phyloP scores from a whole-genome alignment of 352 stramenopile genomes.

The Phytopythium montanum region DNA sequence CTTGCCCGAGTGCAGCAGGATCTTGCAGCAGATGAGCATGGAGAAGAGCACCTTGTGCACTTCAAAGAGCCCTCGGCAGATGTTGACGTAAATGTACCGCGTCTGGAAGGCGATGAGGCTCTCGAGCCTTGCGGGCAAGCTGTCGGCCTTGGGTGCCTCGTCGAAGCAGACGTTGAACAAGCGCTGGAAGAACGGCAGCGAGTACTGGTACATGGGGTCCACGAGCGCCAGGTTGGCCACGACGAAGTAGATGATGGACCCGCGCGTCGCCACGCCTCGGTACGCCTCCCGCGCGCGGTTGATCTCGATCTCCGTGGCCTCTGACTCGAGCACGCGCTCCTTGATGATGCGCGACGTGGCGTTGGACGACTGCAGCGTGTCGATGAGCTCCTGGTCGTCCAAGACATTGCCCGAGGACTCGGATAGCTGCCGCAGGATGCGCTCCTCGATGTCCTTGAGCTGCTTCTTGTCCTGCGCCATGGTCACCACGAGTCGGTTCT shows the following conservation, averaged over 20 bases:
- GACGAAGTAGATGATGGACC: conserved; percentile 95
- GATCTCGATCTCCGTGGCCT: conserved; percentile 90
- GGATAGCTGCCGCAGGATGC: conserved; percentile 90
- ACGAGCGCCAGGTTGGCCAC: conserved; percentile 90
- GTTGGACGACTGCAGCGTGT: conserved; percentile 86
- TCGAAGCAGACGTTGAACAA: conserved; percentile 93
- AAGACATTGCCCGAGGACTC: conserved; percentile 92
- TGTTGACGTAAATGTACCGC: conserved; percentile 92
- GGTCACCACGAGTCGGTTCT: conserved; percentile 89
- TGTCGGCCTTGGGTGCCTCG: conserved; percentile 52
- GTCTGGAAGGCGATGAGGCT: conserved; percentile 91
- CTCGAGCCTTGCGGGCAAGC: conserved; percentile 54
- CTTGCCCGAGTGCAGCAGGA: conserved; percentile 77
- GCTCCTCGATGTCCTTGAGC: conserved; percentile 91
- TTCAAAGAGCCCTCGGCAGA: conserved; percentile 93
- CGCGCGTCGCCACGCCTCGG: conserved; percentile 86
- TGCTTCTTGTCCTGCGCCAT: conserved; percentile 94
- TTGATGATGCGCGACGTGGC: conserved; percentile 83
- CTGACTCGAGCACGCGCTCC: conserved; percentile 89
- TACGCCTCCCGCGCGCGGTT: conserved; percentile 89
- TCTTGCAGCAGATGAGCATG: conserved; percentile 94
- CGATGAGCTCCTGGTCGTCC: conserved; percentile 90
- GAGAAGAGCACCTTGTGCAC: conserved; percentile 93
- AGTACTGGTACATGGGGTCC: conserved; percentile 97
- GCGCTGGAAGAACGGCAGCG: conserved; percentile 89